Evolutionary conservation across 306 rosid genomes (phyloP), one percentile per base, ranked within the genome.

Genomic region (Gastrolobium villosum): DNA sequence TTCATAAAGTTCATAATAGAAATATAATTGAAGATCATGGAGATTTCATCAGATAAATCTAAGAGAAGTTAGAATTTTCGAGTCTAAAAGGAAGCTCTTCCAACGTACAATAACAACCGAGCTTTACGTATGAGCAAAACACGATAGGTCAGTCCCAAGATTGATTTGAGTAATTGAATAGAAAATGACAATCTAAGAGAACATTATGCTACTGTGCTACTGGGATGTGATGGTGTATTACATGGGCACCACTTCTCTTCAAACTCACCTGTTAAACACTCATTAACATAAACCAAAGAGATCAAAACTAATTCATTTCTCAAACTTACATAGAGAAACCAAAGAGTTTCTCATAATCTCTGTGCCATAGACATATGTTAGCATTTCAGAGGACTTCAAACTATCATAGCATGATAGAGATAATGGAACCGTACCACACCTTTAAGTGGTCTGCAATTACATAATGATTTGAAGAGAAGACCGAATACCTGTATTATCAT

Each of bases 401-500:
- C 11, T 66, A 5, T 34, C 41, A 5, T 55, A 55, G 28, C 73
- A 52, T 39, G 32, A 41, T 2, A 62, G 46, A 70, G 65, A 52
- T 40, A 31, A 31, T 62, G 44, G 26, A 37, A 80, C 26, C 26
- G 46, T 36, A 40, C 15, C 44, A 10, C 46, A 56, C 56, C 63
- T 34, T 61, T 30, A 53, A 32, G n/a, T 36, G 44, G 40, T 37
- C 37, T 26, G 46, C 57, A 81, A 55, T 46, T 39, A 73, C 70
- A 15, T 4, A 74, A 81, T 9, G n/a, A 48, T 49, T 56, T 56
- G 32, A 43, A 32, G 52, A 20, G 67, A 55, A 63, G 11, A 59
- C 55, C 28, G 43, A 64, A 26, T 84, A 89, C 93, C 92, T 76
- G 68, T 30, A 66, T 37, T 53, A 31, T 82, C 68, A 74, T 79